Base-by-base conservation (phyloP, 1,284 basidiomycete species). In the Amylostereum chailletii region DNA sequence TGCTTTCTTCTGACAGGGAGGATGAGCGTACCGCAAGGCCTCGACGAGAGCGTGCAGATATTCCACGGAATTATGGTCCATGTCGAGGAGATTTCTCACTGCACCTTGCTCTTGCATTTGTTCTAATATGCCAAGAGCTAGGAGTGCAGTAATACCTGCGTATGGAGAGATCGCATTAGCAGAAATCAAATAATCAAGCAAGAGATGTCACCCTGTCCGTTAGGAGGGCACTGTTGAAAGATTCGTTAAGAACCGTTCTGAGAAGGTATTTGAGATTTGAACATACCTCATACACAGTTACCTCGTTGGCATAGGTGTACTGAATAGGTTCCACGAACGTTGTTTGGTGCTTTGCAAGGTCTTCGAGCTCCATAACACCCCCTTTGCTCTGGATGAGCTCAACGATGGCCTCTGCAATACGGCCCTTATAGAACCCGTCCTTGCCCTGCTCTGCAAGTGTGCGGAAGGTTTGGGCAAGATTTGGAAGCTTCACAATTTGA, bases 61-160 rank as follows among this genome's bases (percentile, higher is more conserved):
- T 58, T 88, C 82, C 0, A 83, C 71, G 0, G 87, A 90, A 62
- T 95, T 96, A 67, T 95, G 92, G 52, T 90, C 83, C 68, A 94
- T 74, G 54, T 90, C 79, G 27, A 83, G 65, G 1, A 97, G 67
- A 19, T 88, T 76, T 50, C 75, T 77, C 32, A 86, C 76, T 50
- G 81, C 79, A 2, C 86, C 84, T 60, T 83, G 76, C 47, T 79
- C 78, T 65, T 95, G 86, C 27, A 95, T 75, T 32, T 78, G 81
- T 59, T 98, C 94, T 42, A 99, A 71, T 50, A 99, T 92, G 1
- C 94, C 95, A 5, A 98, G 75, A 3, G 94, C 92, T 43, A 98
- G 71, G 7, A 98, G 76, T 0, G 94, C 91, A 1, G 92, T 93
- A n/a, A 98, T 78, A 31, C 83, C 81, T 84, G 36, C 4, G 32